Evolutionary conservation across 2,329 filamentous ascomycete genomes (phyloP).

Genomic region (Myrmaecium sp.): DNA sequence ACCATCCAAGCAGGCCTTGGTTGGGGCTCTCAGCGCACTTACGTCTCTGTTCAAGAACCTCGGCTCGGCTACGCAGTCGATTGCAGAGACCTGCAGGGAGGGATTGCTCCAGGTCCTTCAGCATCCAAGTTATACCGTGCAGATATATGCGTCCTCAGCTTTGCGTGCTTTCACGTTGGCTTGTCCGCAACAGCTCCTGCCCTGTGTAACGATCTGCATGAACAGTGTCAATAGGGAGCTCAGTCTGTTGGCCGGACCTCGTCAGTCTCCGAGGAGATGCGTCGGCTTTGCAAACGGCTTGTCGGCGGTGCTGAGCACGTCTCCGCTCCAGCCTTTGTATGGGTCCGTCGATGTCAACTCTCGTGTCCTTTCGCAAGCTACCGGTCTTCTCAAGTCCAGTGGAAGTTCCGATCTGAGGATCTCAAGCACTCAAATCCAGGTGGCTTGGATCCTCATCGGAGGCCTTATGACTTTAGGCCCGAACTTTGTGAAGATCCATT

Average conservation of each 20-base stretch:
- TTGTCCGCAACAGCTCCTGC: slow-evolving; percentile 80
- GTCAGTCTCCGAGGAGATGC: slow-evolving; percentile 68
- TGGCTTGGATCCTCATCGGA: slow-evolving; percentile 93
- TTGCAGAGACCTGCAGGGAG: slow-evolving; percentile 75
- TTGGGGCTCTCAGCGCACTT: slow-evolving; percentile 62
- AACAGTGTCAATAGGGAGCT: slow-evolving; percentile 85
- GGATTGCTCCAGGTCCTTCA: slow-evolving; percentile 77
- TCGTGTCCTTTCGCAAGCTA: slow-evolving; percentile 77
- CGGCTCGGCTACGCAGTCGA: slow-evolving; percentile 61
- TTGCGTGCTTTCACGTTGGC: slow-evolving; percentile 76
- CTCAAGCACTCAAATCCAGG: slow-evolving; percentile 88
- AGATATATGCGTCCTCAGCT: slow-evolving; percentile 75
- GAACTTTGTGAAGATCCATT: slow-evolving; percentile 96
- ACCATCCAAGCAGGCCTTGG: slow-evolving; percentile 72
- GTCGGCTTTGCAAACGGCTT: slow-evolving; percentile 84
- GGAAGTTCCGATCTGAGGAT: slow-evolving; percentile 78
- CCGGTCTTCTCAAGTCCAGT: slow-evolving; percentile 79
- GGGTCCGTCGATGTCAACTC: slow-evolving; percentile 94
- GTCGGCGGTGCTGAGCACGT: slow-evolving; percentile 79
- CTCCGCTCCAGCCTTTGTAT: slow-evolving; percentile 72
- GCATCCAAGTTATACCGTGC: slow-evolving; percentile 91
- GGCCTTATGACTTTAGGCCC: slow-evolving; percentile 92
- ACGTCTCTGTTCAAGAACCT: slow-evolving; percentile 62
- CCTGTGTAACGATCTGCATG: slow-evolving; percentile 88
- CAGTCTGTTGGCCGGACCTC: slow-evolving; percentile 53